These are phyloP conservation scores for Xylariales sp. DNA, from an alignment of 2,329 filamentous ascomycete genomes.

Conservation along the genomic window DNA sequence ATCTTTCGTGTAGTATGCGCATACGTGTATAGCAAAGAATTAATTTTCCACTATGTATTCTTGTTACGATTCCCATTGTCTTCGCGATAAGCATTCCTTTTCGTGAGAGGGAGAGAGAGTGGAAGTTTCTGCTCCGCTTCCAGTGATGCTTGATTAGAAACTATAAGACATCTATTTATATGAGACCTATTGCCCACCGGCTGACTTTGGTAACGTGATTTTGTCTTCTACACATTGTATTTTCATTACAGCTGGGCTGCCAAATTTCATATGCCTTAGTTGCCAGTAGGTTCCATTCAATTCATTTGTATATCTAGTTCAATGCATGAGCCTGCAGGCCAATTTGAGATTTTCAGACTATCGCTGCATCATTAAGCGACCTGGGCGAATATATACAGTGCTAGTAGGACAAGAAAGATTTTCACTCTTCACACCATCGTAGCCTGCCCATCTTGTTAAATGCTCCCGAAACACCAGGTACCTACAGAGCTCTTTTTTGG, in stretches of 20 bases:
- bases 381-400: too few relatives aligned
- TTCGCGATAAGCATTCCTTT: not conserved
- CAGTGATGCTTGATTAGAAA: too few relatives aligned
- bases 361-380: not conserved
- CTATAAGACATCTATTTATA: too few relatives aligned
- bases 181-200: not conserved
- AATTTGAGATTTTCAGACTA: not conserved
- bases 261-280: not conserved
- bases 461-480: too few relatives aligned
- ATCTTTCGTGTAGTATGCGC: too few relatives aligned
- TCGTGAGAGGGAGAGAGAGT: not conserved
- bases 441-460: constrained; percentile 5
- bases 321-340: constrained; percentile 8
- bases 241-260: not conserved
- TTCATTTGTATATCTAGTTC: not conserved
- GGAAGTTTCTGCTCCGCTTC: not conserved
- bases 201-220: not conserved
- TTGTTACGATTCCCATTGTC: not conserved
- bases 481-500: not conserved
- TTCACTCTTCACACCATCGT: too few relatives aligned
- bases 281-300: not conserved
- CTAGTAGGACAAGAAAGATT: too few relatives aligned
- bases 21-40: not conserved
- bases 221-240: not conserved
- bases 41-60: not conserved